Percentiles rank a stretch among this genome's conserved stretches.
Conservation (phyloP, 2,329 filamentous ascomycete species). For the Leptodontidium sp. region DNA sequence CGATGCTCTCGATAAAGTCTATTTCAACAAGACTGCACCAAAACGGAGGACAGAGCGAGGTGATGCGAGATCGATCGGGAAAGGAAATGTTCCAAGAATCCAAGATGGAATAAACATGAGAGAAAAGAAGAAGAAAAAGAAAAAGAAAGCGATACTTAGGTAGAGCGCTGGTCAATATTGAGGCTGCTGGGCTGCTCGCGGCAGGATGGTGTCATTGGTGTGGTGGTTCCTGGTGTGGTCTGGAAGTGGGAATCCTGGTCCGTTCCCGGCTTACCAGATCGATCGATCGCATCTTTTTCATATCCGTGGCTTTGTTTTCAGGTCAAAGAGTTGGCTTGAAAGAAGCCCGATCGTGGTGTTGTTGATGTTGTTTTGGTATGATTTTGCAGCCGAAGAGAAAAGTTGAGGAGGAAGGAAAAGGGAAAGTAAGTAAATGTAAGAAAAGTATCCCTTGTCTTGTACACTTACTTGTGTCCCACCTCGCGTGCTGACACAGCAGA, state of each 20-base stretch:
- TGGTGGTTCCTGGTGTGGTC: neutral
- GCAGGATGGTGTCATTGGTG: neutral
- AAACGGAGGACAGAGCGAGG: conserved; percentile 55
- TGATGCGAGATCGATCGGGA: conserved; percentile 24
- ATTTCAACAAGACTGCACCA: conserved; percentile 3
- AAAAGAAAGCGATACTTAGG: too few species aligned
- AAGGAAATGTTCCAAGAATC: neutral
- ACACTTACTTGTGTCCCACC: neutral
- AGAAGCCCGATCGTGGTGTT: neutral
- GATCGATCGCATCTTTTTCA: neutral
- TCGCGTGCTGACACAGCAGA: conserved; percentile 3
- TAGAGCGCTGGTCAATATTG: neutral
- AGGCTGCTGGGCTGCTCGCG: neutral
- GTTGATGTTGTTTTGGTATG: neutral
- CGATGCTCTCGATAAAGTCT: conserved; percentile 3
- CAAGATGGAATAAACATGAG: neutral
- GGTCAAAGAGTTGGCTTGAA: neutral
- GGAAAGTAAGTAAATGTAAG: neutral
- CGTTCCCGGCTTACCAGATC: neutral
- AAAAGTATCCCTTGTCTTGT: neutral
- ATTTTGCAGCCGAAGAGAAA: too few species aligned
- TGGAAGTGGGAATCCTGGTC: neutral
- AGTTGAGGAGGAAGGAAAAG: neutral
- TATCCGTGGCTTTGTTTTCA: neutral
- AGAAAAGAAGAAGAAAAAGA: too few species aligned